phyloP scores from a whole-genome alignment of 2,329 filamentous ascomycete species.

The Apiospora aurea region DNA sequence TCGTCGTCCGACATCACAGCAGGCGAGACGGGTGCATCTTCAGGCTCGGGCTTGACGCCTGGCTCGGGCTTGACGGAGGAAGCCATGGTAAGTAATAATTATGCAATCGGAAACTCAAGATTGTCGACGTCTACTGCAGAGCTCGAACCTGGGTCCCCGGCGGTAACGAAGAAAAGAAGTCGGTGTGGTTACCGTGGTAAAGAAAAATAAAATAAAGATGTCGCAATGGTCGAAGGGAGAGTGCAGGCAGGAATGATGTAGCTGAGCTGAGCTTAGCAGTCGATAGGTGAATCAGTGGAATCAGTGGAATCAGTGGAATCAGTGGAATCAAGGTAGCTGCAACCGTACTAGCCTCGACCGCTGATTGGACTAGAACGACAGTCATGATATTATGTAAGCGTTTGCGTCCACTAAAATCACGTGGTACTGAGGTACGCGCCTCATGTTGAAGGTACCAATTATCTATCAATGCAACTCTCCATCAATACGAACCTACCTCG shows the following conservation, averaged over 20 bases:
- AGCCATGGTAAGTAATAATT: not conserved
- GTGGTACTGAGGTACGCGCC: not conserved
- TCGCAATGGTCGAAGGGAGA: not conserved
- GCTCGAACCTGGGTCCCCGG: not conserved
- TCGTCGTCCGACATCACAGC: slow-evolving; percentile 67
- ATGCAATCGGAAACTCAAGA: not conserved
- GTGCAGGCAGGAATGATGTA: slow-evolving; percentile 5
- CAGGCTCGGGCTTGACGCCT: slow-evolving; percentile 58
- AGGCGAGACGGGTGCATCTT: slow-evolving; percentile 49
- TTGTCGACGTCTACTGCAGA: not conserved
- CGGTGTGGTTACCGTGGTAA: not conserved
- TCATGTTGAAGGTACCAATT: not conserved
- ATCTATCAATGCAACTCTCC: not conserved
- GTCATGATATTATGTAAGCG: not conserved
- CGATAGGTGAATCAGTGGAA: not conserved
- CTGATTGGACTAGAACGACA: not conserved
- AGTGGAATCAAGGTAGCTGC: not conserved
- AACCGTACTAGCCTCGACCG: not conserved
- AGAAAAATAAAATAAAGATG: slow-evolving; percentile 3
- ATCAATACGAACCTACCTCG: not conserved
- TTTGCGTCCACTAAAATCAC: not conserved
- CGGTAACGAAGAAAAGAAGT: not conserved
- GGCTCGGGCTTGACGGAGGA: slow-evolving; percentile 41
- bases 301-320: not conserved
- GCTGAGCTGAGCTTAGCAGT: slow-evolving; percentile 1